Evolutionary conservation across 495 filamentous ascomycete species (phyloP).

Genomic region (Coniosporium apollinis): DNA sequence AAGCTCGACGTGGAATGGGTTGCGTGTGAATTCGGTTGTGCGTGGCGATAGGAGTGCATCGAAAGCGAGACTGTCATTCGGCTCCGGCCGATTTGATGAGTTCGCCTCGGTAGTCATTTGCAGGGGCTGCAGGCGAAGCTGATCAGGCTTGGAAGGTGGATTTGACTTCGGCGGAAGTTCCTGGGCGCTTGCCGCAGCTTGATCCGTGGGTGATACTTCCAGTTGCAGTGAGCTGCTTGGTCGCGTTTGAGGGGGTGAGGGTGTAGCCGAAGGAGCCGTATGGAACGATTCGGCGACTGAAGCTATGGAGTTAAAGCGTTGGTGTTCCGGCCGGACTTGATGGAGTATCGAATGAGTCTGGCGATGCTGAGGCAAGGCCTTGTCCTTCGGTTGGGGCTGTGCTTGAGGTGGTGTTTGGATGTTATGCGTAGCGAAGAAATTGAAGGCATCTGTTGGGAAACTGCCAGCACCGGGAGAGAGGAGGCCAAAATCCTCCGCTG

Average conservation of each 20-base stretch:
- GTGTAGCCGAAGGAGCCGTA: too few species aligned
- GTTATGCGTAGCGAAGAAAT: slow-evolving; percentile 6
- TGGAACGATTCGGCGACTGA: too few species aligned
- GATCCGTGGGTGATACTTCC: not conserved
- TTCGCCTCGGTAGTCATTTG: not conserved
- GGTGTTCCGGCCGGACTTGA: not conserved
- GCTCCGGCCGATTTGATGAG: not conserved
- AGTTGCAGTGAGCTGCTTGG: not conserved
- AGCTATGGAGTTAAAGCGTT: not conserved
- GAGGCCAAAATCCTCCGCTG: slow-evolving; percentile 16
- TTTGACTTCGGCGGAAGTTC: not conserved
- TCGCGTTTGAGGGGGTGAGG: too few species aligned
- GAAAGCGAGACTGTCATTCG: not conserved
- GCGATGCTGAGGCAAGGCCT: not conserved
- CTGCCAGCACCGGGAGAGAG: slow-evolving; percentile 17
- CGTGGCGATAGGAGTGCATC: slow-evolving; percentile 25
- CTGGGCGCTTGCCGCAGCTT: not conserved
- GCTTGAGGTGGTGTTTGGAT: not conserved
- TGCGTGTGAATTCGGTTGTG: slow-evolving; percentile 25
- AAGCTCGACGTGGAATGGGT: slow-evolving; percentile 23
- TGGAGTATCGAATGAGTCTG: too few species aligned
- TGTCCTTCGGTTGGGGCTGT: too few species aligned
- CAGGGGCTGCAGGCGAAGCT: not conserved
- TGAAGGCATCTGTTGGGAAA: slow-evolving; percentile 15
- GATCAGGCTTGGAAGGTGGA: not conserved